These are phyloP conservation scores for Hypholoma fasciculare DNA, from an alignment of 768 basidiomycete genomes.

Conservation along the genomic window DNA sequence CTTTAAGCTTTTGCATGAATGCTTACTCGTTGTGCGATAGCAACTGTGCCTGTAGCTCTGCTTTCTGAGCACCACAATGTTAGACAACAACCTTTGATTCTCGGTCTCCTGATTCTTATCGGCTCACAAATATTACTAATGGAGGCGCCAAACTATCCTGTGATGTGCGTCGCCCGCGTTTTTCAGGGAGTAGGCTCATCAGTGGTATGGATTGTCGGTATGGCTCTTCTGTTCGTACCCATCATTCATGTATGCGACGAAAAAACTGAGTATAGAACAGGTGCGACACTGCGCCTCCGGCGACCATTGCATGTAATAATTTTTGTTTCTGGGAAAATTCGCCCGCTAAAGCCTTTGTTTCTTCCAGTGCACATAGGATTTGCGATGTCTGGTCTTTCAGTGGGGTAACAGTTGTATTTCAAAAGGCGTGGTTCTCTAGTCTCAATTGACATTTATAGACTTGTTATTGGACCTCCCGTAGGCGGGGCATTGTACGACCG, in stretches of 20 bases:
- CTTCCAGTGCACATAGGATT: slow-evolving; percentile 55
- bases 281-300: slow-evolving; percentile 55
- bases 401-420: slow-evolving; percentile 38
- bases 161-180: slow-evolving; percentile 60
- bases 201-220: slow-evolving; percentile 61
- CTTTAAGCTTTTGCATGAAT: background rate
- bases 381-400: slow-evolving; percentile 56
- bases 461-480: slow-evolving; percentile 55
- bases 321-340: background rate
- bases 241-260: background rate
- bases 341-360: background rate
- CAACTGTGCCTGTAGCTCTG: slow-evolving; percentile 59
- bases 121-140: slow-evolving; percentile 62
- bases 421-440: slow-evolving; percentile 3
- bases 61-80: slow-evolving; percentile 51
- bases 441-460: slow-evolving; percentile 26
- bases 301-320: slow-evolving; percentile 47
- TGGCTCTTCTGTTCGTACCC: slow-evolving; percentile 52
- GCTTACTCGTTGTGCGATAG: slow-evolving; percentile 22
- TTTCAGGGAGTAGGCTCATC: slow-evolving; percentile 62
- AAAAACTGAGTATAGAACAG: slow-evolving; percentile 26
- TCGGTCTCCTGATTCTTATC: slow-evolving; percentile 49
- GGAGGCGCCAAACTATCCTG: slow-evolving; percentile 55
- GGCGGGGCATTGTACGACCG: slow-evolving; percentile 53
- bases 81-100: slow-evolving; percentile 47